Conservation (phyloP, 2,329 filamentous ascomycete genomes). For the Calonectria leucothoes region DNA sequence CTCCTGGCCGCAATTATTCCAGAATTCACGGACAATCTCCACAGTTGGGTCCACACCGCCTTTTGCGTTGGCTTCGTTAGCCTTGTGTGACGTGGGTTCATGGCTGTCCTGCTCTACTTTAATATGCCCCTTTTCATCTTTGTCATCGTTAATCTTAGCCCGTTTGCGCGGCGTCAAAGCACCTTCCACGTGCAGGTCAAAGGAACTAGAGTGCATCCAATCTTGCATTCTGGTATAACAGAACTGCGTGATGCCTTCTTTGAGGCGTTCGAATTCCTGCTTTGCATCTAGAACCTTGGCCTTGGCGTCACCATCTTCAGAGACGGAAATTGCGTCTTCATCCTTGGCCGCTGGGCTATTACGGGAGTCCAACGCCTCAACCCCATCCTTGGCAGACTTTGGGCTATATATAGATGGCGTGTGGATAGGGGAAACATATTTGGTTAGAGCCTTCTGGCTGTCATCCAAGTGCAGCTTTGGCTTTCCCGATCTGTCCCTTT, state of each 20-base stretch:
- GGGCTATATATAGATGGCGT: background rate
- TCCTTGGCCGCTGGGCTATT: background rate
- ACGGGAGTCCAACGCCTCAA: background rate
- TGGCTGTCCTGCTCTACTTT: background rate
- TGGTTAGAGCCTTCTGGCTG: no score
- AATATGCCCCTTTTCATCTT: no score
- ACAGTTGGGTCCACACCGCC: background rate
- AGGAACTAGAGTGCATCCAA: background rate
- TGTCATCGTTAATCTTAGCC: background rate
- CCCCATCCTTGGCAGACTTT: no score
- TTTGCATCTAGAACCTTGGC: no score
- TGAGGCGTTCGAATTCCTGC: background rate
- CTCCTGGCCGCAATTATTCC: background rate
- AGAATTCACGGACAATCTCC: background rate
- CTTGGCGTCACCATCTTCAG: fast-evolving
- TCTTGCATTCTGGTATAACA: background rate
- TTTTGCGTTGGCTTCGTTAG: fast-evolving
- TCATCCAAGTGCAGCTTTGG: background rate
- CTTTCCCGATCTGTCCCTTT: background rate
- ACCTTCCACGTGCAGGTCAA: background rate
- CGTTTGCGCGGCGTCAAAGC: background rate
- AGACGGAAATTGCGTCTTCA: background rate
- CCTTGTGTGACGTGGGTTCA: no score
- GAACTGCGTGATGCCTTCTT: background rate
- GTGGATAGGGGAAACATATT: background rate